phyloP scores from a whole-genome alignment of 2,329 filamentous ascomycete species.

The Colletotrichum sp. region DNA sequence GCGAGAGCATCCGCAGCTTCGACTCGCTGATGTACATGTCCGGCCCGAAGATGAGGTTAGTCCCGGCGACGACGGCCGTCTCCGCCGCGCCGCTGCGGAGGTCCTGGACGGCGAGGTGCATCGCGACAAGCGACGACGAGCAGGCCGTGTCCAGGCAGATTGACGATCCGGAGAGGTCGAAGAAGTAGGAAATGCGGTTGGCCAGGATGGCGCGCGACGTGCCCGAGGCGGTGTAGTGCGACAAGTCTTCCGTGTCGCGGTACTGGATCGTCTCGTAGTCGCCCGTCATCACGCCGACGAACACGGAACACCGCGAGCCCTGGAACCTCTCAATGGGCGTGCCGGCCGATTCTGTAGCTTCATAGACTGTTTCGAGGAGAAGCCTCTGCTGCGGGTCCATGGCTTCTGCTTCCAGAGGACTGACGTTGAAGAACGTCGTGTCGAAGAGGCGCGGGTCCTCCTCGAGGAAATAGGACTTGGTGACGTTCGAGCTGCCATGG shows the following conservation, averaged over 20 bases:
- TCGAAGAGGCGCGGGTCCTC: constrained; percentile 28
- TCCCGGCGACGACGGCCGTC: constrained; percentile 33
- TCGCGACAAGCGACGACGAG: constrained; percentile 45
- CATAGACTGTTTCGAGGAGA: constrained; percentile 38
- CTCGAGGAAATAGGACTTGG: constrained; percentile 24
- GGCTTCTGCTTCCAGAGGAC: constrained; percentile 28
- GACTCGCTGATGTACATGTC: constrained; percentile 21
- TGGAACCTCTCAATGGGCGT: not conserved
- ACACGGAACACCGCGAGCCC: not conserved
- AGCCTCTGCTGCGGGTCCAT: constrained; percentile 39
- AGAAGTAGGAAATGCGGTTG: constrained; percentile 46
- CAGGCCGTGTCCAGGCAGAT: constrained; percentile 52
- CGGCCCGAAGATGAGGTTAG: constrained; percentile 25
- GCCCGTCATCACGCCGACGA: constrained; percentile 24
- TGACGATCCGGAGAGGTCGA: constrained; percentile 41
- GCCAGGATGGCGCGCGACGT: constrained; percentile 31
- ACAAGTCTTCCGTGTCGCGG: constrained; percentile 27
- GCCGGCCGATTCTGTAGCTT: constrained; percentile 30
- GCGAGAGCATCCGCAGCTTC: constrained; percentile 20
- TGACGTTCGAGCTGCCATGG: constrained; percentile 27
- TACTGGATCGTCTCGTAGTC: constrained; percentile 32
- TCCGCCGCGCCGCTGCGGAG: constrained; percentile 34
- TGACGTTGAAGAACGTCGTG: constrained; percentile 32
- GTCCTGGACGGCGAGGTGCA: constrained; percentile 44
- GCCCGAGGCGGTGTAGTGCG: constrained; percentile 28